Percentiles rank a stretch among this genome's conserved stretches.
Evolutionary conservation across 2,329 filamentous ascomycete species (phyloP).

Genomic region (Sphaceloma murrayae): DNA sequence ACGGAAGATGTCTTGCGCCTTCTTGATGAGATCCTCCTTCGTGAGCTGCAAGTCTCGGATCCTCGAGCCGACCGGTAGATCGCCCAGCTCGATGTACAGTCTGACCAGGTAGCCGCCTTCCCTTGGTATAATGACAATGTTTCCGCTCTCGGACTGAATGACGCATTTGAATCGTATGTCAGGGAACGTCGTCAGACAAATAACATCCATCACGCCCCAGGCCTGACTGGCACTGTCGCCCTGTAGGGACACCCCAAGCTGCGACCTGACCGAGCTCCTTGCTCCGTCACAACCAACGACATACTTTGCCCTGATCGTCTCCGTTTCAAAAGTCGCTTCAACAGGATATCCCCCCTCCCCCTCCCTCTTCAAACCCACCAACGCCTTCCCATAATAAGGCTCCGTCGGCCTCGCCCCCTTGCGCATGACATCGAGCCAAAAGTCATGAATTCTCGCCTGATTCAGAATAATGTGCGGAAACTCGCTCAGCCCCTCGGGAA

Average conservation of each 20-base stretch:
- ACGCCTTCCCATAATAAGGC: conserved; percentile 12
- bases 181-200: conserved; percentile 19
- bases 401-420: conserved; percentile 14
- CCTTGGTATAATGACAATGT: conserved; percentile 66
- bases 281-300: conserved; percentile 23
- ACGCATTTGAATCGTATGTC: conserved; percentile 44
- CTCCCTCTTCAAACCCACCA: conserved; percentile 10
- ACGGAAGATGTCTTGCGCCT: conserved; percentile 8
- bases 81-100: conserved; percentile 31
- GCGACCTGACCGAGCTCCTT: conserved; percentile 18
- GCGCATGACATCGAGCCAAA: conserved; percentile 17
- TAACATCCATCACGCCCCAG: conserved; percentile 21
- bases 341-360: conserved; percentile 9
- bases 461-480: conserved; percentile 60
- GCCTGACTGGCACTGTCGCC: conserved; percentile 20
- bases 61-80: conserved; percentile 17
- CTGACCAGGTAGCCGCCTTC: conserved; percentile 27
- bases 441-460: conserved; percentile 41
- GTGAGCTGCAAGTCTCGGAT: conserved; percentile 16
- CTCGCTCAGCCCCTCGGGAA: conserved; percentile 20
- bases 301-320: conserved; percentile 21
- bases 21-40: conserved; percentile 17
- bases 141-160: conserved; percentile 57
- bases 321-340: conserved; percentile 16
- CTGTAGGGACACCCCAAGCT: conserved; percentile 19